A percentile compares a stretch with the other conserved stretches of the same genome.
Evolutionary conservation across 2,329 filamentous ascomycete species (phyloP).

Genomic region (Hyphodiscus sp.): DNA sequence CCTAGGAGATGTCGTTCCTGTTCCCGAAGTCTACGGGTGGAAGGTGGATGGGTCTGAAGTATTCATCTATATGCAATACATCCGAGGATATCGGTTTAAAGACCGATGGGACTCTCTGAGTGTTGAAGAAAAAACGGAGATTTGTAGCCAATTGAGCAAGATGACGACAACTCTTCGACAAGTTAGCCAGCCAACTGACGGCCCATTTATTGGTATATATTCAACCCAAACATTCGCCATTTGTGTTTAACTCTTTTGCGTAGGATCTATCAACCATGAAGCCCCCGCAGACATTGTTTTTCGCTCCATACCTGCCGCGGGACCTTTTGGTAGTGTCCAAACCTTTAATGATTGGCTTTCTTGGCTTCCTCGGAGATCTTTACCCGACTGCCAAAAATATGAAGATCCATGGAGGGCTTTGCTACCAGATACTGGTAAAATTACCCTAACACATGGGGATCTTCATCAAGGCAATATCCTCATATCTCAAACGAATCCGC

Average conservation of each 20-base stretch:
- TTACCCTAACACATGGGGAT: slow-evolving; percentile 32
- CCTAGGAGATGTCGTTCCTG: slow-evolving; percentile 25
- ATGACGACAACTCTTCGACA: not conserved
- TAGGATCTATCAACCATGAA: slow-evolving; percentile 10
- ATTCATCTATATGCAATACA: not conserved
- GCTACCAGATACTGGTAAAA: slow-evolving; percentile 25
- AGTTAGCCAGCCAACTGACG: not conserved
- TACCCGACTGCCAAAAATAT: slow-evolving; percentile 19
- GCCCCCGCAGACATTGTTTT: slow-evolving; percentile 20
- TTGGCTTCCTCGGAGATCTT: slow-evolving; percentile 16
- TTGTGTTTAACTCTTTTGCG: too few species aligned
- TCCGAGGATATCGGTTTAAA: not conserved
- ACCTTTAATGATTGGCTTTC: slow-evolving; percentile 27
- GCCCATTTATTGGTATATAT: not conserved
- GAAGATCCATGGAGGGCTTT: slow-evolving; percentile 20
- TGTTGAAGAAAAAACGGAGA: not conserved
- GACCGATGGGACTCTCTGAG: not conserved
- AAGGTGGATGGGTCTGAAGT: not conserved
- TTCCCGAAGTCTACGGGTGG: slow-evolving; percentile 34
- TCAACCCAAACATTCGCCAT: not conserved
- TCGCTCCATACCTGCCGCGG: slow-evolving; percentile 15
- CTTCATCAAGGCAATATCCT: slow-evolving; percentile 32
- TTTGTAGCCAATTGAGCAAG: not conserved
- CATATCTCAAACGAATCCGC: slow-evolving; percentile 19
- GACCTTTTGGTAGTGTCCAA: slow-evolving; percentile 21